Conservation (phyloP, 2,329 filamentous ascomycete species). For the Ascochyta pisi region DNA sequence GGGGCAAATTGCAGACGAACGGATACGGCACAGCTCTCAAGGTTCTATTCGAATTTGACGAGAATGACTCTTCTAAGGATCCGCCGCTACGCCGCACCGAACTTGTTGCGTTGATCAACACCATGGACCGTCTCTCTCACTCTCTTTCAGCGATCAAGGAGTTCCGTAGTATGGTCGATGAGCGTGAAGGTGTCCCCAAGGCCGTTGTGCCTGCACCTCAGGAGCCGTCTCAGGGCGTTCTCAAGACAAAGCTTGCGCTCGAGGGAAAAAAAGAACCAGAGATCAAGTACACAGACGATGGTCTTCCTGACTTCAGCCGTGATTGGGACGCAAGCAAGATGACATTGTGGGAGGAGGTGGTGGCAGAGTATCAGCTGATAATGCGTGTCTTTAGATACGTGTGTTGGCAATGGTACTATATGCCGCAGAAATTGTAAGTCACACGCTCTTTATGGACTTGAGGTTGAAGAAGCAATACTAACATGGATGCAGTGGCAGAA, state of each 20-base stretch:
- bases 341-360: constrained; percentile 64
- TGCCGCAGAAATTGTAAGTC: constrained; percentile 75
- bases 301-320: constrained; percentile 51
- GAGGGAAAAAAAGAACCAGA: constrained; percentile 27
- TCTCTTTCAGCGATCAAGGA: constrained; percentile 76
- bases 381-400: constrained; percentile 70
- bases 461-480: constrained; percentile 8
- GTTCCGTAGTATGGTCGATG: constrained; percentile 67
- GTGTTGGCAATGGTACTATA: constrained; percentile 70
- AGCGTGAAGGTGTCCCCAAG: constrained; percentile 42
- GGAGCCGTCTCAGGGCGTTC: constrained; percentile 34
- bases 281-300: constrained; percentile 41
- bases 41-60: constrained; percentile 92
- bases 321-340: constrained; percentile 51
- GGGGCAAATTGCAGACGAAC: constrained; percentile 95
- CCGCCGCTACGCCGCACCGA: constrained; percentile 86
- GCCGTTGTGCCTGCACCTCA: constrained; percentile 24
- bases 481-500: constrained; percentile 53
- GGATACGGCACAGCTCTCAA: constrained; percentile 96
- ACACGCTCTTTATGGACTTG: neutral
- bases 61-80: constrained; percentile 66
- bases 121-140: constrained; percentile 83
- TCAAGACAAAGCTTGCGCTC: constrained; percentile 41
- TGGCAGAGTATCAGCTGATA: constrained; percentile 69
- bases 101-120: constrained; percentile 93